Evolutionary conservation across 1,139 yeast genomes (phyloP), one percentile per base, ranked within the genome.

Genomic region (Chernovozyma aurita): DNA sequence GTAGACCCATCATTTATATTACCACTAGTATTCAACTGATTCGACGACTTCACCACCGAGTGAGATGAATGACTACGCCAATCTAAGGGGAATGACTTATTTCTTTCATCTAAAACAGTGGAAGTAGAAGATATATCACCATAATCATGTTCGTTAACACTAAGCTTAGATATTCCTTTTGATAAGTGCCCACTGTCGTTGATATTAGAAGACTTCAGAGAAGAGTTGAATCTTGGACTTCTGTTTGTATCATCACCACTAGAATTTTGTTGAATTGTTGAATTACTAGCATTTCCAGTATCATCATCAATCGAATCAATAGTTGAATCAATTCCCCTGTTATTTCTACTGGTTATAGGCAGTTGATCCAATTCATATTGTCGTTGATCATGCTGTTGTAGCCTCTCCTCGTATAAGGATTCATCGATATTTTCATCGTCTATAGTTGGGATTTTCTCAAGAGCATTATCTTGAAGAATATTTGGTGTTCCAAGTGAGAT

Each of bases 351-450:
- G 4, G 13, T 8, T 6, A 7, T n/a, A 28, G 30, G 5, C n/a
- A 5, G 27, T 5, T 7, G 12, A 7, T 13, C 27, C 27, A 24
- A 8, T 8, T 13, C 13, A 20, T 20, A 26, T 13, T 26, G 28
- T 22, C 25, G 25, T n/a, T 22, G 25, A 11, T 22, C 25, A n/a
- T 22, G n/a, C 25, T 11, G 12, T 16, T 13, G 17, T 6, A 26
- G 6, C 28, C 12, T 13, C 12, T 26, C 28, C 11, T 26, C 28
- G 11, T 7, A 13, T 7, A 21, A 7, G 12, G 37, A 31, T 6
- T 50, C 55, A 41, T 61, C 68, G 28, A 61, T 59, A 41, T 62
- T 62, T 36, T 62, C 67, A 32, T 61, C 63, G 16, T 64, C 65
- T 8, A 58, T 61, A 4, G 70, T 65, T 20, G 59, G 56, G 24